These are phyloP conservation scores for Wallacemonas sp. DNA, from an alignment of 208 protist genomes.

Conservation along the genomic window DNA sequence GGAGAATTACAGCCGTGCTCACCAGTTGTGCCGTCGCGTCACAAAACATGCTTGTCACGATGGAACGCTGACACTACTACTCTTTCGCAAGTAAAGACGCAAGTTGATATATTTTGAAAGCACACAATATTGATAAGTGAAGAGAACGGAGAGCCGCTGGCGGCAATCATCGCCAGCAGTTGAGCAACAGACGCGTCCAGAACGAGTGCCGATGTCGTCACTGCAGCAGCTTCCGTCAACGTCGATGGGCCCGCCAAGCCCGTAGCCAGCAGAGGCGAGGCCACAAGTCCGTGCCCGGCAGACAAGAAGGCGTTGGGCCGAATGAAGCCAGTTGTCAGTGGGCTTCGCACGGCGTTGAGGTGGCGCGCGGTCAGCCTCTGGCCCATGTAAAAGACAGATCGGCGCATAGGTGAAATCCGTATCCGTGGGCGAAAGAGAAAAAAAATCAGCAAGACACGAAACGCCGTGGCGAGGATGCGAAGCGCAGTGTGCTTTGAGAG, in stretches of 20 bases:
- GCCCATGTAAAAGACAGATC: constrained; percentile 85
- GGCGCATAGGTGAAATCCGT: constrained; percentile 46
- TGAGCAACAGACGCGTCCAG: constrained; percentile 44
- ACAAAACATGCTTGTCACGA: no score
- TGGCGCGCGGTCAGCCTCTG: constrained; percentile 76
- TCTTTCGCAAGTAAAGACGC: constrained; percentile 85
- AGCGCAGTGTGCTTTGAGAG: no score
- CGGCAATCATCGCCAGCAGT: constrained; percentile 47
- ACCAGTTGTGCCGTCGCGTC: no score
- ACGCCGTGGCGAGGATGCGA: no score
- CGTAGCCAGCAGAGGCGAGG: constrained; percentile 37
- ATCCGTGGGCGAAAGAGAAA: no score
- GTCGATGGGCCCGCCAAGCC: constrained; percentile 29
- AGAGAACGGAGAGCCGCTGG: constrained; percentile 39
- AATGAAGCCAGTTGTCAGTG: constrained; percentile 77
- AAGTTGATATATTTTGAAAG: constrained; percentile 88
- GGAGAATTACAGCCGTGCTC: no score
- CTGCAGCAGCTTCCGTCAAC: not conserved
- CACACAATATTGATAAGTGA: constrained; percentile 50
- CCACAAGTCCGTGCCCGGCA: constrained; percentile 37
- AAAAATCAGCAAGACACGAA: no score
- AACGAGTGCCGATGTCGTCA: constrained; percentile 15
- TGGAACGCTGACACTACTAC: not conserved
- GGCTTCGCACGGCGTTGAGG: constrained; percentile 77
- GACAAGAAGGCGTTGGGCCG: constrained; percentile 56